These are phyloP conservation scores for Paulownia fortunei DNA, from an alignment of 257 asterid species.

Conservation along the genomic window DNA sequence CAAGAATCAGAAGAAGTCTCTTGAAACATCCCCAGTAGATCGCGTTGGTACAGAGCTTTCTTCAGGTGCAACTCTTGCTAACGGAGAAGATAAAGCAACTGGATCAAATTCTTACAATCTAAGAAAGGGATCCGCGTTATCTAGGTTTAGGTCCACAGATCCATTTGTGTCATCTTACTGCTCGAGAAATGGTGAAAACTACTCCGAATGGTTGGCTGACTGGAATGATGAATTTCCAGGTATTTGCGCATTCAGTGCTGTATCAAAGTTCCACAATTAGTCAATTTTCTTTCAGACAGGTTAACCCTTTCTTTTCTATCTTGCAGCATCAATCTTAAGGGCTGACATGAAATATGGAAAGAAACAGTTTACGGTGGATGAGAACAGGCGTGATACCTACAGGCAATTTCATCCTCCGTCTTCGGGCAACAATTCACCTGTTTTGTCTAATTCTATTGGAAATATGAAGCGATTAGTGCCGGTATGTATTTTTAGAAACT, in stretches of 20 bases:
- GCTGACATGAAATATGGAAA: slow-evolving; percentile 96
- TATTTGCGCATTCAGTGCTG: slow-evolving; percentile 28
- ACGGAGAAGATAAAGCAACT: slow-evolving; percentile 67
- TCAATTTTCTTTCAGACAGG: slow-evolving; percentile 11
- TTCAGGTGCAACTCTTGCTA: slow-evolving; percentile 76
- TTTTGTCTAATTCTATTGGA: slow-evolving; percentile 48
- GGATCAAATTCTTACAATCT: slow-evolving; percentile 84
- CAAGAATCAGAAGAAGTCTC: slow-evolving; percentile 68
- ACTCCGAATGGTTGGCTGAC: slow-evolving; percentile 63
- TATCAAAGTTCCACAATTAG: slow-evolving; percentile 16
- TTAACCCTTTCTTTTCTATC: slow-evolving; percentile 27
- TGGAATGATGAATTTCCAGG: slow-evolving; percentile 99
- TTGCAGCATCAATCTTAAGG: slow-evolving; percentile 79
- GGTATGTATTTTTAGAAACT: slow-evolving; percentile 51
- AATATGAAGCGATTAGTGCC: slow-evolving; percentile 69
- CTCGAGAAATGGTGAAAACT: slow-evolving; percentile 74
- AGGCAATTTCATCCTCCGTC: slow-evolving; percentile 52
- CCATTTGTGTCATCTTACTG: slow-evolving; percentile 51
- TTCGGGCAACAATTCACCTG: slow-evolving; percentile 48
- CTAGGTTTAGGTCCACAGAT: slow-evolving; percentile 59
- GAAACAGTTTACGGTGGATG: slow-evolving; percentile 74
- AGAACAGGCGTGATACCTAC: slow-evolving; percentile 85
- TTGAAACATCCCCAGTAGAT: slow-evolving; percentile 61
- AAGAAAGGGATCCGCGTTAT: slow-evolving; percentile 61
- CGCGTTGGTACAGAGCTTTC: slow-evolving; percentile 64